Evolutionary conservation across 1,284 basidiomycete genomes (phyloP), one percentile per base, ranked within the genome.

Genomic region (Trichosporon sp.): DNA sequence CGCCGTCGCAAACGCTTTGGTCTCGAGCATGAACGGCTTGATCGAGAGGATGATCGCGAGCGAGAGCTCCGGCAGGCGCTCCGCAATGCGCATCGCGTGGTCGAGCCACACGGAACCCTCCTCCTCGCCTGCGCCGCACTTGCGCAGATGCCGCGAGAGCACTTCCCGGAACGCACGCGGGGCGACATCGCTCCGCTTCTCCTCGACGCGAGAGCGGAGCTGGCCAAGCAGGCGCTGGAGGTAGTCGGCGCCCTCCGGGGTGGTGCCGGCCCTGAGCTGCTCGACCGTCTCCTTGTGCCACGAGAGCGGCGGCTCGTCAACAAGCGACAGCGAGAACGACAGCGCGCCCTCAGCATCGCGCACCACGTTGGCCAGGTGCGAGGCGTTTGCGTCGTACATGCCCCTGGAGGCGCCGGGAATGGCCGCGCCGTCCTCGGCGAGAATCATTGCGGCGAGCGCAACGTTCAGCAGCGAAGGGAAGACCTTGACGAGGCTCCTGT

Each of bases 61-160:
- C 0, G 90, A 86, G 0, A 90, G 87, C 74, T 90, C 86, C 0
- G 91, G 90, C 16, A 90, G 87, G 69, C 83, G 85, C 70, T 86
- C 88, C 76, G 91, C 88, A 4, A 90, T 72, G 71, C 84, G 88
- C 78, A 90, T 87, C 4, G 89, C 91, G 43, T 92, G 86, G 1
- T 84, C 78, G 65, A 96, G 83, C 93, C 95, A 96, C 46, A 87
- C 80, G 71, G 94, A 93, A 0, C 89, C 90, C 74, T 95, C 92
- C 0, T 83, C 84, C 51, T 85, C 87, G 2, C 87, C 87, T 0
- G 90, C 86, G 70, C 89, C 89, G 54, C 87, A 85, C 66, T 84
- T 81, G 51, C 83, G 78, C 69, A 94, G 83, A 32, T 90, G 80
- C 78, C 89, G 86, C 35, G 87, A 87, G 64, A 95, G 78, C 7